phyloP scores from a whole-genome alignment of 495 filamentous ascomycete species.

The Bacidia rubella region DNA sequence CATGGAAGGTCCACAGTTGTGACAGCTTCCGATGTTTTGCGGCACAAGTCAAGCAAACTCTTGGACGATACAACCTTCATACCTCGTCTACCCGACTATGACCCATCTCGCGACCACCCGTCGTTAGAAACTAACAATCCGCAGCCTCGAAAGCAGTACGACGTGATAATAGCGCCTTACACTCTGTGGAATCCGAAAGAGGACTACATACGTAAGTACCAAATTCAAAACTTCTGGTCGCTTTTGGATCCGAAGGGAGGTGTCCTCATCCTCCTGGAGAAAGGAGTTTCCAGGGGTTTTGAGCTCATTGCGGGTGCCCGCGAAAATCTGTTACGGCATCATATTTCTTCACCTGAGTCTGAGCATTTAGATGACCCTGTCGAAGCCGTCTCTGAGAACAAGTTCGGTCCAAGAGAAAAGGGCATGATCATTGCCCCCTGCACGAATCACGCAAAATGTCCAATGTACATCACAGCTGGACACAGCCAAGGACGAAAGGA shows the following conservation, averaged over 20 bases:
- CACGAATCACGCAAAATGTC: conserved; percentile 79
- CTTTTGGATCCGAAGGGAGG: conserved; percentile 75
- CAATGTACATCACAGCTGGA: conserved; percentile 67
- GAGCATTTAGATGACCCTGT: conserved; percentile 29
- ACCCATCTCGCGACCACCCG: conserved; percentile 43
- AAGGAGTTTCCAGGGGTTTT: conserved; percentile 81
- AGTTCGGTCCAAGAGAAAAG: conserved; percentile 42
- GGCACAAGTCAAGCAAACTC: conserved; percentile 60
- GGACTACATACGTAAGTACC: conserved; percentile 56
- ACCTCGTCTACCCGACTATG: conserved; percentile 80
- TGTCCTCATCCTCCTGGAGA: conserved; percentile 77
- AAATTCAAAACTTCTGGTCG: conserved; percentile 78
- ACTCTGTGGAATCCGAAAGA: conserved; percentile 59
- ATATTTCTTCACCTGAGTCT: conserved; percentile 54
- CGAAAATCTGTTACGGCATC: conserved; percentile 57
- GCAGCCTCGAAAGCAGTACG: conserved; percentile 60
- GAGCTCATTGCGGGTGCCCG: conserved; percentile 80
- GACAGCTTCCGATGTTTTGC: conserved; percentile 48
- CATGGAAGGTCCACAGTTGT: conserved; percentile 49
- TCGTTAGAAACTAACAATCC: conserved; percentile 31
- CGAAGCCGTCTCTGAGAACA: conserved; percentile 25
- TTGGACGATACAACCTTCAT: conserved; percentile 85
- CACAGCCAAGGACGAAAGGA: conserved; percentile 61
- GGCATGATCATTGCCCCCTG: conserved; percentile 95
- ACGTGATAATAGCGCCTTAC: conserved; percentile 83